Evolutionary conservation across 306 rosid species (phyloP).

Genomic region (Benincasa hispida): DNA sequence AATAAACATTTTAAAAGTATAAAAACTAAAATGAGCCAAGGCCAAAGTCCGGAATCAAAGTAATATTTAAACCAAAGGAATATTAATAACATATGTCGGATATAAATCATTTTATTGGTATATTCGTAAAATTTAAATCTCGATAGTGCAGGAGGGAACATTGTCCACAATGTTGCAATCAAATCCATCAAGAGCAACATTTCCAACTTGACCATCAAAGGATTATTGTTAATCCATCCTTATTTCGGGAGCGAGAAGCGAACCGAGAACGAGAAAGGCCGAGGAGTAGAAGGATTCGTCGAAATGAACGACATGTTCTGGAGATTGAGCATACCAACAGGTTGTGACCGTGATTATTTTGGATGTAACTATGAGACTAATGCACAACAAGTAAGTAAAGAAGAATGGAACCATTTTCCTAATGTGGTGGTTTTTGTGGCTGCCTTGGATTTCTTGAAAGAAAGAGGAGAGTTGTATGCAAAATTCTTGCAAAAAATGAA

Average conservation of each 20-base stretch:
- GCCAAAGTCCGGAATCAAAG: no score
- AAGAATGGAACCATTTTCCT: constrained; percentile 45
- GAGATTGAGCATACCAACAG: constrained; percentile 58
- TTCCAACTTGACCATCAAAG: constrained; percentile 28
- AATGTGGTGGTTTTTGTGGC: constrained; percentile 59
- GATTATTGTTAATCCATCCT: constrained; percentile 57
- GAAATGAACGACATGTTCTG: constrained; percentile 41
- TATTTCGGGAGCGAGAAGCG: constrained; percentile 77
- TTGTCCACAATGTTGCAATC: constrained; percentile 49
- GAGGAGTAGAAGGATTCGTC: constrained; percentile 16
- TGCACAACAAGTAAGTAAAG: constrained; percentile 2
- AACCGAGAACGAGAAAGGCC: constrained; percentile 34
- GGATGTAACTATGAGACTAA: constrained; percentile 56
- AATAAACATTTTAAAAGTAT: no score
- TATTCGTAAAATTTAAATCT: no score
- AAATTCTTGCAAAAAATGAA: constrained; percentile 43
- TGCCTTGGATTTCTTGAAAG: constrained; percentile 56
- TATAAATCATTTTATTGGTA: no score
- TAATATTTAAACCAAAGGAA: no score
- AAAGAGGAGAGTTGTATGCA: constrained; percentile 67
- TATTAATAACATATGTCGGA: no score
- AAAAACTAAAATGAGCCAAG: no score
- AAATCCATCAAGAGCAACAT: constrained; percentile 15
- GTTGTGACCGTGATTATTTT: constrained; percentile 30
- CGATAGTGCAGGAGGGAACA: constrained; percentile 96